Evolutionary conservation across 345 rosid species (phyloP).

Genomic region (Pseudoturritis turrita): DNA sequence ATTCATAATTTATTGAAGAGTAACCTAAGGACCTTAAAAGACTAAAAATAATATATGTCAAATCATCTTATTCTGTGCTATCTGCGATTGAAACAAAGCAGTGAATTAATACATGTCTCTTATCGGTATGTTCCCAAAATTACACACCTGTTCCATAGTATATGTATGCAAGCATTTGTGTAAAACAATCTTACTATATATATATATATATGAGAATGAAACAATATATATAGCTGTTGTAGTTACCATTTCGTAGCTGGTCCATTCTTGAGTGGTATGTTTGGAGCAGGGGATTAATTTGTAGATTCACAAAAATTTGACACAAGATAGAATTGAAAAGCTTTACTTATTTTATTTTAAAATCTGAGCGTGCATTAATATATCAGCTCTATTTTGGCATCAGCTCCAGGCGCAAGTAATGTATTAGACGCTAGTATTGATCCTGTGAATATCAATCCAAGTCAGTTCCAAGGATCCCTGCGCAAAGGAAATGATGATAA

Average conservation of each 20-base stretch:
- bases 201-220: background rate
- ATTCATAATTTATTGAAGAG: background rate
- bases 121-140: background rate
- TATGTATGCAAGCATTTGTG: background rate
- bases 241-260: background rate
- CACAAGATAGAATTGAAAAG: background rate
- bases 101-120: background rate
- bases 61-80: background rate
- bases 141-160: background rate
- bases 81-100: background rate
- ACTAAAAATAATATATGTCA: background rate
- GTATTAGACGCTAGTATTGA: conserved; percentile 53
- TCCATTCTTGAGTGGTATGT: background rate
- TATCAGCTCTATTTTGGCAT: conserved; percentile 24
- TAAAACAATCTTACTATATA: background rate
- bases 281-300: background rate
- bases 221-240: background rate
- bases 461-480: conserved; percentile 61
- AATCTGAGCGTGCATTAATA: conserved; percentile 17
- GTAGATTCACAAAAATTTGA: background rate
- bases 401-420: conserved; percentile 55
- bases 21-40: background rate
- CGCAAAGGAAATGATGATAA: conserved; percentile 51
- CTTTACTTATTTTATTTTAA: background rate
- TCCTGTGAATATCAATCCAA: conserved; percentile 48